Percentiles rank a stretch among this genome's conserved stretches.
These are phyloP conservation scores for Venturia pyrina DNA, from an alignment of 2,329 filamentous ascomycete genomes.

Conservation along the genomic window DNA sequence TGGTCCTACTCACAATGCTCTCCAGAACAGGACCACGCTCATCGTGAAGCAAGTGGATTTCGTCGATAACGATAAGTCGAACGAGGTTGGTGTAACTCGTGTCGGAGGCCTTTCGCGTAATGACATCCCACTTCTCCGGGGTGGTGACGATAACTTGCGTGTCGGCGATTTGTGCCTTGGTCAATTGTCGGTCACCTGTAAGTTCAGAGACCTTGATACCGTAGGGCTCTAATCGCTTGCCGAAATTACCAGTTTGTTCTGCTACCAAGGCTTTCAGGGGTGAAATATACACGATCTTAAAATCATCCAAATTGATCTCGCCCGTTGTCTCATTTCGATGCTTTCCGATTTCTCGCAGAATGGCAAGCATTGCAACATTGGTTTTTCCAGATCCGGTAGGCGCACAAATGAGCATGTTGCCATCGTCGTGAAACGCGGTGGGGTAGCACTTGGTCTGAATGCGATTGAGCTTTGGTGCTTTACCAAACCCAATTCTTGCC, in stretches of 20 bases:
- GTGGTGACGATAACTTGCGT: constrained; percentile 98
- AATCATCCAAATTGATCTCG: constrained; percentile 90
- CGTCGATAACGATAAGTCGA: constrained; percentile 89
- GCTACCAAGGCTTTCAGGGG: constrained; percentile 92
- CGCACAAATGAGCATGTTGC: constrained; percentile 95
- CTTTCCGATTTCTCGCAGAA: constrained; percentile 93
- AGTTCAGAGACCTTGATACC: constrained; percentile 91
- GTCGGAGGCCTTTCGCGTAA: constrained; percentile 94
- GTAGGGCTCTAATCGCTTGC: constrained; percentile 78
- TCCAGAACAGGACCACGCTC: constrained; percentile 94
- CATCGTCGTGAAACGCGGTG: constrained; percentile 83
- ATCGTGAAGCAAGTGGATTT: constrained; percentile 95
- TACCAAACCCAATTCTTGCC: constrained; percentile 78
- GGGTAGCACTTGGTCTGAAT: constrained; percentile 93
- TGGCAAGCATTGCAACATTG: constrained; percentile 95
- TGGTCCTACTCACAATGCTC: constrained; percentile 91
- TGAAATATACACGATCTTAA: constrained; percentile 98
- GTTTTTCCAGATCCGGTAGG: constrained; percentile 97
- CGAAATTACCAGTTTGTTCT: constrained; percentile 97
- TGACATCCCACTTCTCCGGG: constrained; percentile 98
- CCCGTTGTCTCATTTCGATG: constrained; percentile 80
- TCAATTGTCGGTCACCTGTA: constrained; percentile 94
- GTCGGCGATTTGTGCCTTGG: constrained; percentile 95
- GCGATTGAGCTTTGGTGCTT: constrained; percentile 78
- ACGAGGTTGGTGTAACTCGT: constrained; percentile 97